A percentile compares a stretch with the other conserved stretches of the same genome.
Conservation (phyloP, 1,284 basidiomycete species). For the Sphagnurus paluster region DNA sequence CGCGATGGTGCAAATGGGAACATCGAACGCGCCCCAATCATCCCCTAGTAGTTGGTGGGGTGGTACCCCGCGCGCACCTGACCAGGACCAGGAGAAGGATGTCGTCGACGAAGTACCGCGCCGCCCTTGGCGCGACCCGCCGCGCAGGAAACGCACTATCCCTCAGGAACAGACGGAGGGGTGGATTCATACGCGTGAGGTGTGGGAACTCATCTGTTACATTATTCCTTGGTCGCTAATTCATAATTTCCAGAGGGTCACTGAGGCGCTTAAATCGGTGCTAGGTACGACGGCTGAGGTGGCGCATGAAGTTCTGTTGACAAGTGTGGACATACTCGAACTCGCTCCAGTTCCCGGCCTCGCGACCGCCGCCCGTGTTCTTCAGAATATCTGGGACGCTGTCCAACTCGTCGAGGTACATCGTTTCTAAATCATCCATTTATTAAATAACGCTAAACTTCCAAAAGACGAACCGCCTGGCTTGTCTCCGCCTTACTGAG, state of each 20-base stretch:
- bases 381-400: constrained; percentile 64
- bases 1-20: neutral
- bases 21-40: constrained; percentile 18
- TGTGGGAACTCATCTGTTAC: constrained; percentile 19
- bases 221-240: constrained; percentile 1
- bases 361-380: constrained; percentile 46
- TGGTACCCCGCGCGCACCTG: constrained; percentile 5
- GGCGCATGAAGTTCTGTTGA: constrained; percentile 46
- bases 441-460: neutral
- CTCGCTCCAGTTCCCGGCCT: constrained; percentile 60
- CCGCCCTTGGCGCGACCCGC: constrained; percentile 33
- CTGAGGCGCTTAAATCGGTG: constrained; percentile 42
- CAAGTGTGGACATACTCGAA: constrained; percentile 49
- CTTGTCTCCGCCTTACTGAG: constrained; percentile 46
- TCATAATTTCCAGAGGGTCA: constrained; percentile 37
- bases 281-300: constrained; percentile 44
- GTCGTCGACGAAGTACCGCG: constrained; percentile 9
- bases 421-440: too few species aligned
- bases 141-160: constrained; percentile 33
- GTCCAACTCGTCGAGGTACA: constrained; percentile 60
- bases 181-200: constrained; percentile 47
- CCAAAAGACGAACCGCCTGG: constrained; percentile 54
- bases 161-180: constrained; percentile 53
- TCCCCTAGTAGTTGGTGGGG: constrained; percentile 26
- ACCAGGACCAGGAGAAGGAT: too few species aligned